Conservation (phyloP, 2,329 filamentous ascomycete genomes). For the Colletotrichum eremochloae region DNA sequence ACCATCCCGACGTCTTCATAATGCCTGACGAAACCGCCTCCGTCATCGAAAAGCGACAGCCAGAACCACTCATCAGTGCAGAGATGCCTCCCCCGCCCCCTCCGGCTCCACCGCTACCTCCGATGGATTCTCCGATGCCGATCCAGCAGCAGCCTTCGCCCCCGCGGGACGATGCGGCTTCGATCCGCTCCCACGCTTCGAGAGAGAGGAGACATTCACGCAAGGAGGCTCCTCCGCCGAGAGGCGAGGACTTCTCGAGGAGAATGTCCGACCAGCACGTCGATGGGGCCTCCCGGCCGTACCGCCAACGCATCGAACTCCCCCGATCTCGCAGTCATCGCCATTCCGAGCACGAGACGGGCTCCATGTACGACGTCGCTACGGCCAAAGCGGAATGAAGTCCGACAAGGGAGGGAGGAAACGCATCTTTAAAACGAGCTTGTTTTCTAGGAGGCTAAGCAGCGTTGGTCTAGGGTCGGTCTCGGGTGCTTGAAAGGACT, state of each 20-base stretch:
- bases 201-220: conserved; percentile 35
- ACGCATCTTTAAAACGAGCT: conserved; percentile 6
- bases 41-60: conserved; percentile 19
- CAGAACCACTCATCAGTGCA: conserved; percentile 26
- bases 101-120: conserved; percentile 33
- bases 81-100: conserved; percentile 35
- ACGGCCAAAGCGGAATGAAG: conserved; percentile 34
- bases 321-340: conserved; percentile 37
- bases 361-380: conserved; percentile 38
- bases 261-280: conserved; percentile 35
- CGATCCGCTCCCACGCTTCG: conserved; percentile 37
- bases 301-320: conserved; percentile 39
- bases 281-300: conserved; percentile 33
- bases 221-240: conserved; percentile 27
- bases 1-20: conserved; percentile 21
- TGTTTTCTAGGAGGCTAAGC: conserved; percentile 5
- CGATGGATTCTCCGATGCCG: conserved; percentile 25
- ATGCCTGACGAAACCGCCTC: conserved; percentile 18
- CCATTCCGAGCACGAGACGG: conserved; percentile 24
- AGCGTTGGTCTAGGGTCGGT: background rate
- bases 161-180: conserved; percentile 30
- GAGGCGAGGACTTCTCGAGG: conserved; percentile 25
- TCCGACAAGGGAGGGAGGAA: conserved; percentile 12
- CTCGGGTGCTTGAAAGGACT: background rate
- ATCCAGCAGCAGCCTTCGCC: conserved; percentile 24